Evolutionary conservation across 768 basidiomycete species (phyloP).

Genomic region (Panaeolus papilionaceus): DNA sequence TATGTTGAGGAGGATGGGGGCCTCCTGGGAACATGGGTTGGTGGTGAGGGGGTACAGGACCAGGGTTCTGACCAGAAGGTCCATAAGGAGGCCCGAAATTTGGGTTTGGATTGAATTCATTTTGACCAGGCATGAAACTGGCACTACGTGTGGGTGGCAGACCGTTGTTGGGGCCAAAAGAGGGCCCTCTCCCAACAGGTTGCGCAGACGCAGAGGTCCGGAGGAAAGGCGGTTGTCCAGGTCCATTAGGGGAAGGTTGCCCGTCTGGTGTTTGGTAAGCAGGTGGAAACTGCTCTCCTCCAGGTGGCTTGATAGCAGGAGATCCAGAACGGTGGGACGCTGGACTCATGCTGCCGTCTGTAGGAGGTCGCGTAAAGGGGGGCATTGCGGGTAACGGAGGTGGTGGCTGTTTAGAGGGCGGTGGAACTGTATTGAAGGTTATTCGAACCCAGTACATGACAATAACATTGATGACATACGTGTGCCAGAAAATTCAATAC

Average conservation of each 20-base stretch:
- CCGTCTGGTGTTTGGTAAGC: slow-evolving; percentile 26
- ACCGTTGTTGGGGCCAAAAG: slow-evolving; percentile 40
- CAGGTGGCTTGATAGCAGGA: slow-evolving; percentile 20
- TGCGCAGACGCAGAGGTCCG: slow-evolving; percentile 37
- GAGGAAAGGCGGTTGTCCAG: slow-evolving; percentile 20
- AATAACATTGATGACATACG: slow-evolving; percentile 53
- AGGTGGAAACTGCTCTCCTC: slow-evolving; percentile 25
- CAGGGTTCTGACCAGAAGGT: slow-evolving; percentile 26
- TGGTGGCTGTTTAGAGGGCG: slow-evolving; percentile 65
- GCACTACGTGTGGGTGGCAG: slow-evolving; percentile 46
- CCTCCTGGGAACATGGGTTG: slow-evolving; percentile 26
- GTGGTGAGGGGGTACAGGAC: slow-evolving; percentile 24
- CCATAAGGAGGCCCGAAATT: slow-evolving; percentile 30
- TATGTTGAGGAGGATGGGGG: slow-evolving; percentile 23
- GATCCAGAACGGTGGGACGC: slow-evolving; percentile 23
- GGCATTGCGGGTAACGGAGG: slow-evolving; percentile 63
- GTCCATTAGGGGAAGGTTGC: slow-evolving; percentile 21
- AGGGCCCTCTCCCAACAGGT: slow-evolving; percentile 37
- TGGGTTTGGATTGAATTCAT: slow-evolving; percentile 22
- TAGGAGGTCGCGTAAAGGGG: not conserved
- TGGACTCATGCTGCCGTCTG: slow-evolving; percentile 23
- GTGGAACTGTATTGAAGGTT: slow-evolving; percentile 48
- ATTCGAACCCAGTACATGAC: slow-evolving; percentile 14
- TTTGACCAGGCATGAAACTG: slow-evolving; percentile 36
- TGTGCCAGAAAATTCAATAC: slow-evolving; percentile 79